A percentile compares a stretch with the other conserved stretches of the same genome.
These are phyloP conservation scores for Aureoboletus auriporus DNA, from an alignment of 768 basidiomycete species.

Conservation along the genomic window DNA sequence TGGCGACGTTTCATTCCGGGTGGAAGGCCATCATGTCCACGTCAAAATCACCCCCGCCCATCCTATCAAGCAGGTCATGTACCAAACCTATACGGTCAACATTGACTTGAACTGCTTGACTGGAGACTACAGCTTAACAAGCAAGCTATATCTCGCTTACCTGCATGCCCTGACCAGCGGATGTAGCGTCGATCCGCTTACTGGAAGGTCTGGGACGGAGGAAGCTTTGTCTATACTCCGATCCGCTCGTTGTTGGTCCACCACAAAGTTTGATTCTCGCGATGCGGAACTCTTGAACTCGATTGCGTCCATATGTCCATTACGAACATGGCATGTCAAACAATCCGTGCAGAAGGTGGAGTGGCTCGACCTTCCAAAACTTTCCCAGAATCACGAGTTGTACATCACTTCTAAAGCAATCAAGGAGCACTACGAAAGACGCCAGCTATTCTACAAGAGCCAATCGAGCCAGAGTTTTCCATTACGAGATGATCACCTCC, in stretches of 20 bases:
- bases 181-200: constrained; percentile 41
- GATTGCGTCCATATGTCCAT: constrained; percentile 33
- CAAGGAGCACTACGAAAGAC: constrained; percentile 16
- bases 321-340: constrained; percentile 8
- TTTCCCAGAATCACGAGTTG: constrained; percentile 29
- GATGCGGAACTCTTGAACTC: constrained; percentile 29
- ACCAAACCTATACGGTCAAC: constrained; percentile 29
- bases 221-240: constrained; percentile 38
- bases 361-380: constrained; percentile 22
- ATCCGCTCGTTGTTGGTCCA: constrained; percentile 36
- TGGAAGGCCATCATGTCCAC: constrained; percentile 7
- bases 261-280: constrained; percentile 27
- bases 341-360: constrained; percentile 40
- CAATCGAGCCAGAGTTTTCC: neutral
- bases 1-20: constrained; percentile 16
- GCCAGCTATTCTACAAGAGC: constrained; percentile 6
- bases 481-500: neutral
- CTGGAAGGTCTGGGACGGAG: constrained; percentile 39
- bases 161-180: constrained; percentile 43
- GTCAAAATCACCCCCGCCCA: constrained; percentile 3
- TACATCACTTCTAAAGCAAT: constrained; percentile 22
- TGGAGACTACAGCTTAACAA: constrained; percentile 20
- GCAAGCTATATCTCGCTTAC: constrained; percentile 34
- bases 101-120: constrained; percentile 26
- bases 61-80: constrained; percentile 8